Conservation (phyloP, 306 rosid species). For the Urtica urens region DNA sequence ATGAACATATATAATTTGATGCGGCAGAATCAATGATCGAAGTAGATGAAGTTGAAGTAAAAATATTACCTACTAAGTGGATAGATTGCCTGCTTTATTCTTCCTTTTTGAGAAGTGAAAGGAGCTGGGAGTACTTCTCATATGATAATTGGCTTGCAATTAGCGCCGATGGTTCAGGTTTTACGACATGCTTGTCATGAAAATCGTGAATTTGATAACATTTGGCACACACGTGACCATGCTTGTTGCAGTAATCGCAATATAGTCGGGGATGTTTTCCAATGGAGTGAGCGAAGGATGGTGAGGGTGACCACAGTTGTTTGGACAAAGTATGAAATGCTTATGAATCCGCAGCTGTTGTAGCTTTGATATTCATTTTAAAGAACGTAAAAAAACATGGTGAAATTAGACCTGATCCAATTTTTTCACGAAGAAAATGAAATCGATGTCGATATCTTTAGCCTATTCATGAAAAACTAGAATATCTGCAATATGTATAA, state of each 20-base stretch:
- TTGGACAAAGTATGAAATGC: slow-evolving; percentile 1
- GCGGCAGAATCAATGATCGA: slow-evolving; percentile 6
- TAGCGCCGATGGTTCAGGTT: not conserved
- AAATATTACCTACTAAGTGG: not conserved
- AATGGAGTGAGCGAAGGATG: not conserved
- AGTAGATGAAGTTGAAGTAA: not conserved
- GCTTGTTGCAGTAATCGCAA: slow-evolving; percentile 5
- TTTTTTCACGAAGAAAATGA: not conserved
- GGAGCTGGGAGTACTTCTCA: slow-evolving; percentile 8
- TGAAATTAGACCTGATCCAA: not conserved
- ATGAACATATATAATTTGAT: not conserved
- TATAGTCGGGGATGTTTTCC: not conserved
- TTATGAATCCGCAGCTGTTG: not conserved
- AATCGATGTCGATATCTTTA: not conserved
- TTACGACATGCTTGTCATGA: too few species aligned
- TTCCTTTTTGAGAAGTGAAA: slow-evolving; percentile 5
- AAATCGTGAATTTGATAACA: too few species aligned
- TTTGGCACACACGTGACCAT: too few species aligned
- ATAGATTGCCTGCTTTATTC: not conserved
- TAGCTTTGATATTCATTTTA: not conserved
- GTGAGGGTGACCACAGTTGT: too few species aligned
- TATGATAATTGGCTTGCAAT: not conserved
- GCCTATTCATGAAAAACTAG: not conserved
- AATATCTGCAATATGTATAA: not conserved
- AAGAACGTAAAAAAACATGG: too few species aligned